Evolutionary conservation across 2,329 filamentous ascomycete genomes (phyloP), one percentile per base, ranked within the genome.

Genomic region (Hansfordia pulvinata): DNA sequence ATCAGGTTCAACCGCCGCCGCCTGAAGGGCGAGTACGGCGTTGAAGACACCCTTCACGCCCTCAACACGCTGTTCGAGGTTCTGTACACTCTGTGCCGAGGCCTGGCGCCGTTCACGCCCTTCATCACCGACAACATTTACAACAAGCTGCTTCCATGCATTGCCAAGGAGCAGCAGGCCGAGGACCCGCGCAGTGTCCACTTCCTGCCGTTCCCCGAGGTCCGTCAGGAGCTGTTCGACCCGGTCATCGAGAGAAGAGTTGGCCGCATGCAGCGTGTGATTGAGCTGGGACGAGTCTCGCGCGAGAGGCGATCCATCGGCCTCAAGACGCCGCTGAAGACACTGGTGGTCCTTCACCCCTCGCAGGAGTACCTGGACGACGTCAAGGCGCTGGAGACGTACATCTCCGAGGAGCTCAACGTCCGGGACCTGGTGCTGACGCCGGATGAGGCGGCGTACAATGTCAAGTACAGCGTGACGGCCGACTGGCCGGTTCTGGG

Each of bases 101-200:
- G 81, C 19, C 68, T 98, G 26, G 88, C 90, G 10, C 90, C 90
- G 3, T 96, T 98, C 54, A 93, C 81, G 1, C 90, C 90, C 6
- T 98, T 96, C 62, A 68, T 96, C 41, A 86, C 85, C 33, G 90
- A 98, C 42, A 90, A 76, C 49, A 93, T 98, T 50, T 98, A 94
- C 58, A 69, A 74, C 33, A 78, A 77, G 38, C 69, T 96, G 9
- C 65, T 85, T 13, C 77, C 79, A 12, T 76, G 84, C 47, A 90
- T 96, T 29, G 84, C 84, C 2, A 64, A 80, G 44, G 61, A 71
- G 21, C 56, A 82, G 22, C 60, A 60, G 37, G 76, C 65, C 20
- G 67, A 78, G 40, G 88, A 96, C 47, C 52, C 74, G 34, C 74
- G 85, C 39, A 92, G 83, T 44, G 81, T 98, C 6, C 90, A 96